Evolutionary conservation across 2,329 filamentous ascomycete species (phyloP).

Genomic region (Diaporthe caulivora): DNA sequence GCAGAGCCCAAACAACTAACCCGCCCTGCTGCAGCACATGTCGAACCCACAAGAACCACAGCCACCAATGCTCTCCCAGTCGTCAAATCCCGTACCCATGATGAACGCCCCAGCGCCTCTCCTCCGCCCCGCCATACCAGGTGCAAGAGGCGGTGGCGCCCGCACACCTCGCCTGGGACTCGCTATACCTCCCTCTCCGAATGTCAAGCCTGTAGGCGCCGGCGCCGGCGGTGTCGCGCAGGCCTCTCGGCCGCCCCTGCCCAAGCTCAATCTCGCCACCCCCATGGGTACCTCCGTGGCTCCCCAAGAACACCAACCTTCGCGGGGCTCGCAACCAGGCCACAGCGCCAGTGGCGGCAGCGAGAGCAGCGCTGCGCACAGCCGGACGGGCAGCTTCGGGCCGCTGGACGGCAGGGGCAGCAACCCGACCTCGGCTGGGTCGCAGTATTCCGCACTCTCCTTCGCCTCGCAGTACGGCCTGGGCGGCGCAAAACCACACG

Average conservation of each 20-base stretch:
- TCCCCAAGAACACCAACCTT: conserved; percentile 75
- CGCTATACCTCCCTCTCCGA: conserved; percentile 90
- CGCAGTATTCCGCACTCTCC: conserved; percentile 84
- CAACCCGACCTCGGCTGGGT: conserved; percentile 88
- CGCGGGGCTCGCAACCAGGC: conserved; percentile 66
- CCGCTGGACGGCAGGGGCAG: conserved; percentile 80
- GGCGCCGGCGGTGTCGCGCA: conserved; percentile 46
- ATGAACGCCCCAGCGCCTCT: conserved; percentile 82
- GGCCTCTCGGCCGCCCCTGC: conserved; percentile 72
- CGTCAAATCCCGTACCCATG: conserved; percentile 59
- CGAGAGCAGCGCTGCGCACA: conserved; percentile 83
- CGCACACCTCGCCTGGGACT: conserved; percentile 85
- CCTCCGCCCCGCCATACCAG: conserved; percentile 85
- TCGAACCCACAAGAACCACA: conserved; percentile 32
- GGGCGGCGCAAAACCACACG: conserved; percentile 72
- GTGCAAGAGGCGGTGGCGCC: conserved; percentile 71
- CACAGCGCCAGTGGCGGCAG: conserved; percentile 82
- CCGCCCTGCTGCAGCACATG: conserved; percentile 19
- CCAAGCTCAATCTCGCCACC: conserved; percentile 87
- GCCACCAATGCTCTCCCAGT: conserved; percentile 42
- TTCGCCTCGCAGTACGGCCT: conserved; percentile 82
- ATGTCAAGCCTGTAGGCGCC: conserved; percentile 79
- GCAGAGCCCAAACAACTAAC: conserved; percentile 16
- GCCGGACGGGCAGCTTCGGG: conserved; percentile 86
- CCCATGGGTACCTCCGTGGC: conserved; percentile 85